Evolutionary conservation across 2,329 filamentous ascomycete species (phyloP).

Genomic region (Parasarocladium wereldwijsianum): DNA sequence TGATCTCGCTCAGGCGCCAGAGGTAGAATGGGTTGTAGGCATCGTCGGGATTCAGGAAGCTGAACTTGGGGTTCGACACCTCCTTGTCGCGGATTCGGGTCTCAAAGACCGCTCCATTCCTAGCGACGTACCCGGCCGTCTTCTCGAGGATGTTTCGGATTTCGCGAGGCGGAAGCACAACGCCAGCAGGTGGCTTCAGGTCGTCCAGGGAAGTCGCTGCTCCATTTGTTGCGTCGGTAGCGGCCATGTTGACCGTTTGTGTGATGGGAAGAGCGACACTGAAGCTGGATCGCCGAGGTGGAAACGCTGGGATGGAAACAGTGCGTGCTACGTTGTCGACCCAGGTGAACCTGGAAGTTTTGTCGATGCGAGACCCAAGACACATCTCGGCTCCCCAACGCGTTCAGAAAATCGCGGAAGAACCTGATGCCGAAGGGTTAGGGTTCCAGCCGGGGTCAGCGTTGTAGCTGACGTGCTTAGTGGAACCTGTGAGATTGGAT

Average conservation of each 20-base stretch:
- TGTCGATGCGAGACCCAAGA: too few relatives aligned
- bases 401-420: too few relatives aligned
- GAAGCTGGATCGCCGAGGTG: too few relatives aligned
- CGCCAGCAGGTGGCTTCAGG: constrained; percentile 64
- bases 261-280: too few relatives aligned
- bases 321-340: too few relatives aligned
- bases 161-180: constrained; percentile 80
- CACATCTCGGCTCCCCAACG: too few relatives aligned
- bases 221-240: constrained; percentile 30
- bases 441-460: too few relatives aligned
- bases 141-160: constrained; percentile 81
- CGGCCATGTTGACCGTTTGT: constrained; percentile 22
- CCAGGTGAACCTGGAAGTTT: too few relatives aligned
- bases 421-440: too few relatives aligned
- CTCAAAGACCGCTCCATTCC: constrained; percentile 56
- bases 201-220: constrained; percentile 41
- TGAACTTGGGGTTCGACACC: constrained; percentile 74
- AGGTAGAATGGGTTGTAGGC: constrained; percentile 78
- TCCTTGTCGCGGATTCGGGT: constrained; percentile 78
- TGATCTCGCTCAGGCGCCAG: constrained; percentile 82
- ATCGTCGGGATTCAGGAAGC: constrained; percentile 67
- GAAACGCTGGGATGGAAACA: too few relatives aligned
- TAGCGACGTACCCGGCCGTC: constrained; percentile 79
- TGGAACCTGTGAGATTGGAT: too few relatives aligned
- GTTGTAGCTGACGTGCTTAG: too few relatives aligned